Base-by-base conservation (phyloP, 768 basidiomycete species). In the Kwoniella dendrophila region DNA sequence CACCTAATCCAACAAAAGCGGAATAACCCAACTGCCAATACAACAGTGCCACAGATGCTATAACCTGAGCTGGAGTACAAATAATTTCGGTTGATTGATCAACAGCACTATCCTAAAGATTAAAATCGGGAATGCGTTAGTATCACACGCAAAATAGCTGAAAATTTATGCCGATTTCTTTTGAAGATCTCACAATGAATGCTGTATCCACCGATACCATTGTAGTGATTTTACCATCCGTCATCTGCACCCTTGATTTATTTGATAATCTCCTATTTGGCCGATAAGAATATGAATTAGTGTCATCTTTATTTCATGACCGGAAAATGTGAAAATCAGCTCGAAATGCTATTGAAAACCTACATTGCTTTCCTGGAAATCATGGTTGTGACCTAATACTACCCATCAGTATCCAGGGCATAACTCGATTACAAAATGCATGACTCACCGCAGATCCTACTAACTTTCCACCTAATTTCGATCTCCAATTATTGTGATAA, bases 21-120 rank as follows among this genome's bases (percentile, higher is more conserved):
- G 87, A 88, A 65, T 85, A 85, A 4, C 88, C 87, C n/a, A 90
- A 80, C 83, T 87, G 86, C 62, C 81, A 81, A 26, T 88, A 83
- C 41, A 89, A 81, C 4, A 90, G 82, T 1, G 83, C 86, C 16
- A 87, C 79, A 1, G 85, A 85, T 49, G 87, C 82, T 10, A 82
- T 72, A 44, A 88, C 82, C 82, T 85, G 66, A 10, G 87, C 84
- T 6, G 62, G 62, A 18, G 52, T 50, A 32, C 57, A 56, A 20
- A 50, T 32, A 8, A 33, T 50, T n/a, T 50, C 49, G 18, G 10
- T 50, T 32, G 49, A 50, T n/a, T 33, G 49, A 29, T 50, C 49
- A 10, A 50, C 24, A 4, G 29, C 49, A 50, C 30, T 16, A 5
- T 30, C 49, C 49, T 50, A 27, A 12, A 48, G 12, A 32, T 14